These are phyloP conservation scores for Sanghuangporus baumii DNA, from an alignment of 1,284 basidiomycete species.

Conservation along the genomic window DNA sequence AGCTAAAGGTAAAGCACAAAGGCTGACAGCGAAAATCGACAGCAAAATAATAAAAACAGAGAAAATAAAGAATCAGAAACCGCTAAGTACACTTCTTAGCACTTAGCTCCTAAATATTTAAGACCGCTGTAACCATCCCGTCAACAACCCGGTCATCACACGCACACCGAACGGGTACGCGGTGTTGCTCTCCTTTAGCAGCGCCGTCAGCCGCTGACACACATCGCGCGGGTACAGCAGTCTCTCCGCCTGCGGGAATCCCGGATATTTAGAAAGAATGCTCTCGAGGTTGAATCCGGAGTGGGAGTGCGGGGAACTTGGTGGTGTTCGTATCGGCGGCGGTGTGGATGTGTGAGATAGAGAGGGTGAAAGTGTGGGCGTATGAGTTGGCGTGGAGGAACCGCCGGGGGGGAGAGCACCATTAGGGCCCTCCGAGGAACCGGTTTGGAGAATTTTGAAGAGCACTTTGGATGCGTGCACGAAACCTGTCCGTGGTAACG, in stretches of 20 bases:
- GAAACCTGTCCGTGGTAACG: conserved; percentile 56
- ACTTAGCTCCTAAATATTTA: neutral
- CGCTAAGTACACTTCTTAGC: neutral
- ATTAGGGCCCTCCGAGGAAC: conserved; percentile 47
- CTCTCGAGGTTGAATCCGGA: conserved; percentile 29
- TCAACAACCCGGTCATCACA: conserved; percentile 70
- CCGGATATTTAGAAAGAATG: conserved; percentile 60
- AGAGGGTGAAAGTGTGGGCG: neutral
- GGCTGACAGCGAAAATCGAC: neutral
- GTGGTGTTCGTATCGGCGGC: conserved; percentile 5
- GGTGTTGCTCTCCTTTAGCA: conserved; percentile 67
- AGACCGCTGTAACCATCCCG: conserved; percentile 61
- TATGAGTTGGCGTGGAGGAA: neutral
- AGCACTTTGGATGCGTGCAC: conserved; percentile 70
- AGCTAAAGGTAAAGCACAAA: neutral
- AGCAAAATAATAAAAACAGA: neutral
- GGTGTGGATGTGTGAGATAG: conserved; percentile 24
- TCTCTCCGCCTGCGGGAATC: conserved; percentile 80
- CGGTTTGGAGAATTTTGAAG: conserved; percentile 53
- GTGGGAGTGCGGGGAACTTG: neutral
- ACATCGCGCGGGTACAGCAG: conserved; percentile 70
- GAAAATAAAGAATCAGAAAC: neutral
- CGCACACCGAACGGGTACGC: conserved; percentile 71
- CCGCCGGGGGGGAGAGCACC: neutral
- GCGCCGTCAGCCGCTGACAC: conserved; percentile 58